Base-by-base conservation (phyloP, 192 early-diverging fungal genomes). In the Coemansia sp. region DNA sequence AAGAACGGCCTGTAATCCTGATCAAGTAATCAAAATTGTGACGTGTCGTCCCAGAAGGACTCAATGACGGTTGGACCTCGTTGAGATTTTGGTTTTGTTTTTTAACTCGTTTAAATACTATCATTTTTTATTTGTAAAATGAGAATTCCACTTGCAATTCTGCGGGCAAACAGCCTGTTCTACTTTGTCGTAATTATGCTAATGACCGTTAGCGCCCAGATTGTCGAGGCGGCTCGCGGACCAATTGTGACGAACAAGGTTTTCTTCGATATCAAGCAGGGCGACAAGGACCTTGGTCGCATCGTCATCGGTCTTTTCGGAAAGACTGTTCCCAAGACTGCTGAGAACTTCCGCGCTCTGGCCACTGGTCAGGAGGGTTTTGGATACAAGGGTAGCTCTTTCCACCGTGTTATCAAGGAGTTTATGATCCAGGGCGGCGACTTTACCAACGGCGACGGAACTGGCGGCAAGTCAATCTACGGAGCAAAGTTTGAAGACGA, bases 361-460 rank as follows among this genome's bases (percentile, higher is more conserved):
- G 57, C 69, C 10, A 65, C 67, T 9, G 83, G 84, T 34, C 68
- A 73, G 48, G 59, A 83, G 38, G 80, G 71, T 15, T 66, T 61
- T 25, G 74, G 79, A 10, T 93, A 85, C 81, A 90, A 89, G 79
- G 91, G 85, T 57, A 82, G 81, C 34, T 81, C 59, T 23, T 97
- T 95, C 82, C 95, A 97, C 72, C 88, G 94, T 55, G 81, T 93
- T 22, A 92, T 91, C 80, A 87, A 92, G 83, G 67, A 80, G 38
- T 94, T 95, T 68, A 95, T 95, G 91, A 82, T 88, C 64, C 94
- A 96, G 82, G 93, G 93, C 72, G n/a, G n/a, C n/a, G n/a, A n/a
- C n/a, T n/a, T n/a, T n/a, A n/a, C n/a, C n/a, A n/a, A n/a, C n/a
- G n/a, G 78, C 59, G 82, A 92, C 65, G 90, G 90, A 66, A 89